Percentiles rank a stretch among this genome's conserved stretches.
phyloP scores from a whole-genome alignment of 495 filamentous ascomycete species.

The Venustampulla echinocandica region DNA sequence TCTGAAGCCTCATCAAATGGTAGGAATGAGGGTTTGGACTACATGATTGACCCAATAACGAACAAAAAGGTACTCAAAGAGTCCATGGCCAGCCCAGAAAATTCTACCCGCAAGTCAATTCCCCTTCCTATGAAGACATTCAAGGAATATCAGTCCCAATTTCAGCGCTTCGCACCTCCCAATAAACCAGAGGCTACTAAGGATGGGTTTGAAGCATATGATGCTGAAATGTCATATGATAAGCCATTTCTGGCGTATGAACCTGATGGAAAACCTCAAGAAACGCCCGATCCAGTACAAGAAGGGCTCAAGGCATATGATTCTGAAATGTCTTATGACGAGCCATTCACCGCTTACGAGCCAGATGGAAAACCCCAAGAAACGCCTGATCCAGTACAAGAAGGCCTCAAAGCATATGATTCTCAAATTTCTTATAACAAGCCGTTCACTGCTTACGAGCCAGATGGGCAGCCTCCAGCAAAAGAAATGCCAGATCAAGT shows the following conservation, averaged over 20 bases:
- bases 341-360: background rate
- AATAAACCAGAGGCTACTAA: too few species aligned
- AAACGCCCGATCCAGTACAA: background rate
- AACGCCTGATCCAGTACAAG: background rate
- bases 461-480: constrained; percentile 18
- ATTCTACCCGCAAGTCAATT: constrained; percentile 9
- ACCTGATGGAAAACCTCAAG: background rate
- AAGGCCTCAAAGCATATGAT: constrained; percentile 20
- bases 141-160: constrained; percentile 33
- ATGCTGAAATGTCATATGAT: too few species aligned
- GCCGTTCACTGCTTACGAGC: constrained; percentile 29
- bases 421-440: background rate
- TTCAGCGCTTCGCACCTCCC: constrained; percentile 23
- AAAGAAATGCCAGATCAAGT: background rate
- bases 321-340: background rate
- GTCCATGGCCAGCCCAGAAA: background rate
- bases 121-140: constrained; percentile 29
- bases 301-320: background rate
- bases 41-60: constrained; percentile 52
- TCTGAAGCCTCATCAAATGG: background rate
- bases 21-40: too few species aligned
- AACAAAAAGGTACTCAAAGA: constrained; percentile 44
- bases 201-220: too few species aligned
- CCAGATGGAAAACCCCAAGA: background rate
- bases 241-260: too few species aligned